Evolutionary conservation across 2,329 filamentous ascomycete genomes (phyloP), one percentile per base, ranked within the genome.

Genomic region (Grosmannia clavigera): DNA sequence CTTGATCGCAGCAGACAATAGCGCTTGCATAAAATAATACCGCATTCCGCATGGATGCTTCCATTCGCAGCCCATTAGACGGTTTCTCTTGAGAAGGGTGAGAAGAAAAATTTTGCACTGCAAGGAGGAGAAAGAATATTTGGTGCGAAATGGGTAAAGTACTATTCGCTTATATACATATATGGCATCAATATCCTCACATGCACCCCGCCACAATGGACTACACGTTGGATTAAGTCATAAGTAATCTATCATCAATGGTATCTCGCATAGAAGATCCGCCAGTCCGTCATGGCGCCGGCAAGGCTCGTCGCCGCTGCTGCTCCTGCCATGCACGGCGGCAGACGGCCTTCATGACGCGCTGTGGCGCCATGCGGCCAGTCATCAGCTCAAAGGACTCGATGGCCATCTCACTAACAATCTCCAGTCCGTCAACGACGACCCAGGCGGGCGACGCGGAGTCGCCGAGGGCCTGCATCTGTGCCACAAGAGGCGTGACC

Each of bases 341-440:
- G 60, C 75, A 76, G 61, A 85, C 82, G 58, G 80, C 75, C 62
- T 83, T 80, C 87, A 90, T 90, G 29, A 86, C 70, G 54, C 79
- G 75, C 59, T 84, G 80, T 2, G 87, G 87, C 19, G 87, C 86
- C 69, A 85, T 81, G 55, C 86, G 80, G 5, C 86, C 87, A 0
- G 86, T 90, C 74, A 90, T 86, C 27, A 90, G 73, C 71, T 90
- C 87, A 67, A 90, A 90, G 59, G 88, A 85, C 38, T 87, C 86
- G 69, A 87, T 86, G 0, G 85, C 86, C 75, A 90, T 87, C 70
- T 90, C 87, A 5, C 83, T 81, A 19, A 90, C 76, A 52, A 89
- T 81, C 65, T 89, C 86, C 10, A 90, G 73, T 0, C 87, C 87
- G 67, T 90, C 85, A 56, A 90, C 81, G 52, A 88, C 77, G 0